phyloP scores from a whole-genome alignment of 1,284 basidiomycete species.

The Retiboletus fuscus region DNA sequence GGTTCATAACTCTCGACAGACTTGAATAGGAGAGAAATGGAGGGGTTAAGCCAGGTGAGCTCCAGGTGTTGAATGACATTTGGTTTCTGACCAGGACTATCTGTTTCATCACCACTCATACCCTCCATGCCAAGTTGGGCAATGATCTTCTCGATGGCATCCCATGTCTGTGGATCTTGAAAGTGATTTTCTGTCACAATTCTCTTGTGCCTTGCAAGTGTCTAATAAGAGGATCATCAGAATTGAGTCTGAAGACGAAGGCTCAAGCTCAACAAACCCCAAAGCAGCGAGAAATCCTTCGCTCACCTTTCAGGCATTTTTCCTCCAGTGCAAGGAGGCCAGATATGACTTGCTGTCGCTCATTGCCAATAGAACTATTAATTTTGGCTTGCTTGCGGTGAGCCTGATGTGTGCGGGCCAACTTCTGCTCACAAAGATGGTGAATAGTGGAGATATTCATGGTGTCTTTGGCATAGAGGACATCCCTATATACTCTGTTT shows the following conservation, averaged over 20 bases:
- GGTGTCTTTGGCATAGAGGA: background rate
- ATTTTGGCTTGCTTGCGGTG: background rate
- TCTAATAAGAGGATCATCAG: no score
- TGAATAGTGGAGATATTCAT: background rate
- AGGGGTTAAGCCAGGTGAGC: background rate
- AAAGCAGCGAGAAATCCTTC: background rate
- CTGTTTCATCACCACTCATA: no score
- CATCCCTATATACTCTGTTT: background rate
- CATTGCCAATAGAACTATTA: background rate
- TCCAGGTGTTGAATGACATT: no score
- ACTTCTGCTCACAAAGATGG: background rate
- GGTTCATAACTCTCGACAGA: background rate
- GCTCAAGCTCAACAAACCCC: background rate
- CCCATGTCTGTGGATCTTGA: no score
- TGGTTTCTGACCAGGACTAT: no score
- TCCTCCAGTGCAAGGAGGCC: background rate
- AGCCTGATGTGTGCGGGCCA: background rate
- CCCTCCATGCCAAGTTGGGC: no score
- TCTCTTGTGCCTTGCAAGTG: no score
- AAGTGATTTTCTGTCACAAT: no score
- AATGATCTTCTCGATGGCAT: no score
- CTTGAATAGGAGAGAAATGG: background rate
- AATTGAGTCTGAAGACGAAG: no score
- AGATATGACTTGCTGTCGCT: background rate
- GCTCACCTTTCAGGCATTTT: background rate